Conservation (phyloP, 305 asterid species). For the Plantago coronopus region DNA sequence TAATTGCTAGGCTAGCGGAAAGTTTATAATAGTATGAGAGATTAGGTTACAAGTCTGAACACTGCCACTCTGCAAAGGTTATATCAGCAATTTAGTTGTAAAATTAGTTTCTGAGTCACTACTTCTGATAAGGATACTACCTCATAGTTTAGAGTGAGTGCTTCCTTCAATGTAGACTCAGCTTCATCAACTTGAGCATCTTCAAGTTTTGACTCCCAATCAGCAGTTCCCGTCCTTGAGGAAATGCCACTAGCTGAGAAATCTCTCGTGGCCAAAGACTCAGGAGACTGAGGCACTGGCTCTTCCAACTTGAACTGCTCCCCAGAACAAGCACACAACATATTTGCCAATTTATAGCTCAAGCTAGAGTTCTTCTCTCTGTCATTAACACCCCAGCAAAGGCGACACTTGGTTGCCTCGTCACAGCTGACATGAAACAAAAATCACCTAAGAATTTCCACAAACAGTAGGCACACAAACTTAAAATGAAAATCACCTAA, state of each 20-base stretch:
- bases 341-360: conserved; percentile 25
- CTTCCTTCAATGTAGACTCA: conserved; percentile 91
- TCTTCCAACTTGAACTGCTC: conserved; percentile 85
- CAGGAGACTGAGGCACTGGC: conserved; percentile 71
- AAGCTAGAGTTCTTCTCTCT: conserved; percentile 13
- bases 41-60: not conserved
- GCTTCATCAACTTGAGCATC: conserved; percentile 96
- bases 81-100: too few species aligned
- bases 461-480: not conserved
- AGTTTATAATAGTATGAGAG: too few species aligned
- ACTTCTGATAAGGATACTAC: conserved; percentile 15
- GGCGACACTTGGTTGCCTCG: conserved; percentile 6
- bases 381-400: conserved; percentile 21
- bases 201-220: conserved; percentile 78
- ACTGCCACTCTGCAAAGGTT: too few species aligned
- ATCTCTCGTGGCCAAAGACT: conserved; percentile 91
- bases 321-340: conserved; percentile 97
- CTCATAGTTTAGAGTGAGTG: conserved; percentile 85
- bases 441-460: conserved; percentile 3
- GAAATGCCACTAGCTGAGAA: conserved; percentile 87
- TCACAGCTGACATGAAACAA: conserved; percentile 9
- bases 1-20: too few species aligned
- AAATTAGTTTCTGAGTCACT: too few species aligned
- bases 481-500: not conserved
- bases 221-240: conserved; percentile 61